Evolutionary conservation across 2,329 filamentous ascomycete species (phyloP), one percentile per base, ranked within the genome.

Genomic region (Neopestalotiopsis clavispora): DNA sequence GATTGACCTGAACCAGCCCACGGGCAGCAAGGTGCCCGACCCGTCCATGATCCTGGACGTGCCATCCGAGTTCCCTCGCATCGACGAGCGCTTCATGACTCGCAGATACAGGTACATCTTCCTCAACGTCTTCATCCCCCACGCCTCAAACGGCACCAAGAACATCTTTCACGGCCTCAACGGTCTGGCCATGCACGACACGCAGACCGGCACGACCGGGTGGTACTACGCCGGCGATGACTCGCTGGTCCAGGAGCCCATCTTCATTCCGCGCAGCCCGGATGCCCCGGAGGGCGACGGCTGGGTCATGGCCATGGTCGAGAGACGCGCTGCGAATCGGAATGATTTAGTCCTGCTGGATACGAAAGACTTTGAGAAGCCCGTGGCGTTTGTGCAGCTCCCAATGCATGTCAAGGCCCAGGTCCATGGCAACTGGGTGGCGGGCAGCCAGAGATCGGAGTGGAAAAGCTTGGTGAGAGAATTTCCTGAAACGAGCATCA

Each of bases 301-400:
- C 23, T 59, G 57, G 57, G 57, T 59, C 57, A 59, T 59, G 57
- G 28, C 57, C 23, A 59, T 59, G 57, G 57, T 59, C 10, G 57
- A 59, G 1, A 20, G 57, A 13, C 57, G 57, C 0, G 57, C 57
- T 17, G 57, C 57, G 23, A 59, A 59, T 17, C 12, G 57, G 13
- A 59, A 59, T 34, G 57, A 59, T 4, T 9, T 59, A 23, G 57
- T 59, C 4, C 23, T 59, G 20, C 12, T 59, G 13, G 57, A 59
- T 3, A 59, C 57, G 28, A 59, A 59, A 28, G 30, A 59, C 12
- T 59, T 59, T 34, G 57, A 59, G 28, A 59, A 59, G 57, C 57
- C 57, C 17, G 57, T 59, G 30, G 57, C 57, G 3, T 59, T 59
- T 59, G 57, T 30, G 30, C 57, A 59, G 57, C 57, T 59, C 5